Evolutionary conservation across 805 yeast species (phyloP), one percentile per base, ranked within the genome.

Genomic region (Debaryomyces castellii): DNA sequence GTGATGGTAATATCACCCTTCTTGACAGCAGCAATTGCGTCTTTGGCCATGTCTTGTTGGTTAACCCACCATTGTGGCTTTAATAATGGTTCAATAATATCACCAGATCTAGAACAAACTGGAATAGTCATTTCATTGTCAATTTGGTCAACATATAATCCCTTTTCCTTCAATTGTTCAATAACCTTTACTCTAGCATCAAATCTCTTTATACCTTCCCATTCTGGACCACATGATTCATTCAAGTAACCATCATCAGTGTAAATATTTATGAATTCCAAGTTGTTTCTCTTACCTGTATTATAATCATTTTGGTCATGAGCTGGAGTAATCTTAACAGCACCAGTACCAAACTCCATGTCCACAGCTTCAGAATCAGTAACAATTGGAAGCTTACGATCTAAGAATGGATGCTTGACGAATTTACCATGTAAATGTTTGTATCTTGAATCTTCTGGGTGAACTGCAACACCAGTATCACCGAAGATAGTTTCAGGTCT

Each of bases 11-110:
- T 80, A 43, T 82, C 81, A 53, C 97, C 97, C 30, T 77, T 75
- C 67, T 80, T 82, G 49, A 92, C 97, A 44, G 89, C 97, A 44
- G 81, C 76, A 56, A 91, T 83, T 46, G 96, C 97, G 49, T 79
- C 89, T 53, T 77, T 74, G 43, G 98, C 99, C 87, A 89, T 87
- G 46, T 83, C 87, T 59, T 77, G 78, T 73, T 91, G 97, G 50
- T 88, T 74, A 54, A 94, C 97, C 97, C 97, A 94, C 99, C 99
- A 94, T 76, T 94, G 99, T 50, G 99, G 99, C 74, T 94, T 94
- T 73, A 94, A 78, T 62, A 89, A 76, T 44, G 99, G 99, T 76
- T 94, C 99, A 60, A 94, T 91, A 52, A 94, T 76, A 71, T 94
- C 99, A 55, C 97, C 97, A 23, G 97, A 89, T 81, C 97, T 87